Conservation (phyloP, 2,329 filamentous ascomycete species). For the Alternaria consortialis region DNA sequence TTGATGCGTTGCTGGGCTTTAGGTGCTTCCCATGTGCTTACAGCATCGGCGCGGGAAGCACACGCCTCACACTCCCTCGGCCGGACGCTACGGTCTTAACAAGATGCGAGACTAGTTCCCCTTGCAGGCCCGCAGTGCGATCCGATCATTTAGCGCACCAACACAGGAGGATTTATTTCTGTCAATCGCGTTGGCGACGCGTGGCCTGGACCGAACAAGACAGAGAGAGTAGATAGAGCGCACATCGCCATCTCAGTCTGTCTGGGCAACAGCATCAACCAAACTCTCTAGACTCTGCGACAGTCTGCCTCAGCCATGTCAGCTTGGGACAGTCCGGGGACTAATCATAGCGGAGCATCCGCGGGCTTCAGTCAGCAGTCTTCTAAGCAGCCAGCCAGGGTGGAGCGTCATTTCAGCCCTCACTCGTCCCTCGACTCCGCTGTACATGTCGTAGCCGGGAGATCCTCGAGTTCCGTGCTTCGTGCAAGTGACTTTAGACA, state of each 20-base stretch:
- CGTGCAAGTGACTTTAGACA: not conserved
- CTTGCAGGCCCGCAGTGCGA: conserved; percentile 12
- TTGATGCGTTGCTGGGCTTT: conserved; percentile 2
- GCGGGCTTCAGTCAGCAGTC: conserved; percentile 16
- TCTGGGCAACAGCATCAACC: not conserved
- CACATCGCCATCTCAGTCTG: not conserved
- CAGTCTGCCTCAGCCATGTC: not conserved
- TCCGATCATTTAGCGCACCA: conserved; percentile 9
- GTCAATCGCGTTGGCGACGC: conserved; percentile 10
- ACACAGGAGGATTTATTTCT: conserved; percentile 8
- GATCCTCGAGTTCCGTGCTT: conserved; percentile 2
- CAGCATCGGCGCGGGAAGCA: conserved; percentile 18
- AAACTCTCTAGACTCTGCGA: not conserved
- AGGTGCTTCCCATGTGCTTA: conserved; percentile 17
- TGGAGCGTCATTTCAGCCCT: conserved; percentile 12
- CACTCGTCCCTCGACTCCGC: conserved; percentile 9
- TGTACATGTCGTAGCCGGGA: not conserved
- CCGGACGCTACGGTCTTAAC: conserved; percentile 20
- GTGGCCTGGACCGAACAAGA: conserved; percentile 7
- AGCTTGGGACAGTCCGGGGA: not conserved
- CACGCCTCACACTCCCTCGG: conserved; percentile 20
- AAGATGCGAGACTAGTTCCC: conserved; percentile 9
- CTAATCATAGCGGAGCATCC: conserved; percentile 1
- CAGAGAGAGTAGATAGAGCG: not conserved
- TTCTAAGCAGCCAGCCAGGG: conserved; percentile 19